phyloP scores from a whole-genome alignment of 495 filamentous ascomycete species.

The Hyaloscypha finlandica region DNA sequence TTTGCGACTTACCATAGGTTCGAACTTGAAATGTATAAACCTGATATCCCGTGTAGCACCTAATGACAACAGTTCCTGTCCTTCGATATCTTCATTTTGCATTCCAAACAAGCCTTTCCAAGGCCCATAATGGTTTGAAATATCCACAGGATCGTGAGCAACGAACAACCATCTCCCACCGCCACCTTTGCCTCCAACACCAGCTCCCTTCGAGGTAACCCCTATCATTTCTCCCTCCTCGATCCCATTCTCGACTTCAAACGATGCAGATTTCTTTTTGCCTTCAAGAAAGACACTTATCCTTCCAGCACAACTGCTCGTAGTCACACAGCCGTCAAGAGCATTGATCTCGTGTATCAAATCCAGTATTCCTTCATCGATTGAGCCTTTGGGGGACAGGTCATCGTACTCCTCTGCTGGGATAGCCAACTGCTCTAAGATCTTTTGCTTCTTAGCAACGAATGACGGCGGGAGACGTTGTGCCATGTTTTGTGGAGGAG shows the following conservation, averaged over 20 bases:
- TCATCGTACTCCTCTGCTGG: slow-evolving; percentile 71
- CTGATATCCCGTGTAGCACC: slow-evolving; percentile 39
- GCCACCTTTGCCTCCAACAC: slow-evolving; percentile 75
- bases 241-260: neutral
- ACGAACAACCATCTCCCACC: slow-evolving; percentile 86
- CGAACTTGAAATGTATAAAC: slow-evolving; percentile 87
- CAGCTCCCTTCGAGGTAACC: slow-evolving; percentile 36
- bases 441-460: slow-evolving; percentile 59
- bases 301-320: slow-evolving; percentile 86
- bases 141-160: slow-evolving; percentile 70
- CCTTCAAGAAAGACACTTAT: slow-evolving; percentile 87
- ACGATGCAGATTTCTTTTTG: slow-evolving; percentile 39
- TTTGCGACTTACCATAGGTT: slow-evolving; percentile 74
- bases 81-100: neutral
- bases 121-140: slow-evolving; percentile 16
- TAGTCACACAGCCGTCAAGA: slow-evolving; percentile 75
- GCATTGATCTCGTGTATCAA: slow-evolving; percentile 76
- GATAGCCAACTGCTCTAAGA: slow-evolving; percentile 62
- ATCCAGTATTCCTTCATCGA: slow-evolving; percentile 74
- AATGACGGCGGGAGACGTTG: slow-evolving; percentile 44
- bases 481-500: slow-evolving; percentile 14
- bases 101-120: slow-evolving; percentile 30
- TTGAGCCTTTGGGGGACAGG: slow-evolving; percentile 79
- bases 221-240: neutral
- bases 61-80: neutral